A percentile compares a stretch with the other conserved stretches of the same genome.
Evolutionary conservation across 202 grass and related monocot genomes (phyloP).

Genomic region (Zizania palustris): DNA sequence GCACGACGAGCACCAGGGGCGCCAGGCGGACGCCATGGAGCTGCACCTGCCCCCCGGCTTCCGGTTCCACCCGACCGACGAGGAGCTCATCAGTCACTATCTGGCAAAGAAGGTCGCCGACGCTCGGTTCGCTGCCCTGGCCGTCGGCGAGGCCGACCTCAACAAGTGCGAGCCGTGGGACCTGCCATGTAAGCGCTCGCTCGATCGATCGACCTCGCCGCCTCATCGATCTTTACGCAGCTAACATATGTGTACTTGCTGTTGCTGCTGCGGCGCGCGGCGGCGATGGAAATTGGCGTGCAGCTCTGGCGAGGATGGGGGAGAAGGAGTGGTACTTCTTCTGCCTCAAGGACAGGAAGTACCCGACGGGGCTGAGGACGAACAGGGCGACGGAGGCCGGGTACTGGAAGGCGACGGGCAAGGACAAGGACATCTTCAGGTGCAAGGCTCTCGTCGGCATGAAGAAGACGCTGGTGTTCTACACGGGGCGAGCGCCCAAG

Average conservation of each 20-base stretch:
- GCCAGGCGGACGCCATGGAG: constrained; percentile 44
- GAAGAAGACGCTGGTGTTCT: constrained; percentile 98
- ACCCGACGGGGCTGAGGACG: constrained; percentile 70
- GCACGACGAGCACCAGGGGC: not conserved
- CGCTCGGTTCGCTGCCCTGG: constrained; percentile 56
- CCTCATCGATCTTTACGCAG: too few species aligned
- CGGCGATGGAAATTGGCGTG: not conserved
- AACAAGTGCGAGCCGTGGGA: constrained; percentile 97
- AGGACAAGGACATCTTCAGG: constrained; percentile 68
- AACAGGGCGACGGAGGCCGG: constrained; percentile 72
- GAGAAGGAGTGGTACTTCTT: constrained; percentile 94
- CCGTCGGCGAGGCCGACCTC: constrained; percentile 75
- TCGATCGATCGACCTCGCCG: not conserved
- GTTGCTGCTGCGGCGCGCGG: not conserved
- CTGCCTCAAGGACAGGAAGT: constrained; percentile 78
- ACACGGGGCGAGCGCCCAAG: constrained; percentile 73
- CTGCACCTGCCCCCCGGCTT: constrained; percentile 83
- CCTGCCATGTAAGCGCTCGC: constrained; percentile 63
- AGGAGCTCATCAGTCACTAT: constrained; percentile 94
- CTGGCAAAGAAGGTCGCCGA: constrained; percentile 77
- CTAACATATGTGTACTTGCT: not conserved
- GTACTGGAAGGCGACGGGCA: constrained; percentile 85
- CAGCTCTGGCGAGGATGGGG: constrained; percentile 69
- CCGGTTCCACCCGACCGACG: constrained; percentile 85
- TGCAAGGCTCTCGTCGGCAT: constrained; percentile 72